A percentile compares a stretch with the other conserved stretches of the same genome.
Evolutionary conservation across 2,329 filamentous ascomycete genomes (phyloP).

Genomic region (Spiromastix sp.): DNA sequence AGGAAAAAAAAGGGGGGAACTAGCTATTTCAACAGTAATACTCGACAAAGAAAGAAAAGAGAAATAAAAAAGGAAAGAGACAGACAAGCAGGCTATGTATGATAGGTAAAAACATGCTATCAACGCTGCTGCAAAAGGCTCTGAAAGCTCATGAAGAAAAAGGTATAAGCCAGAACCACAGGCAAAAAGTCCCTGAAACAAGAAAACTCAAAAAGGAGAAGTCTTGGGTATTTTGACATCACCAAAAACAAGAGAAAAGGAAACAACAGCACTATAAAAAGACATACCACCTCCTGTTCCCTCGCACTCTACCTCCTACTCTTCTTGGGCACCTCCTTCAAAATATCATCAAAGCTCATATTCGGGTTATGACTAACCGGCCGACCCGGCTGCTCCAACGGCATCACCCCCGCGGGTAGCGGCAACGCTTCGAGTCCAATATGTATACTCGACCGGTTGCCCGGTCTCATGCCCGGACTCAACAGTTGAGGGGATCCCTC

Average conservation of each 20-base stretch:
- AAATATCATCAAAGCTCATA: constrained; percentile 40
- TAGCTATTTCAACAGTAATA: background rate
- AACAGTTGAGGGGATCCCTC: constrained; percentile 21
- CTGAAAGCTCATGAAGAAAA: too few relatives aligned
- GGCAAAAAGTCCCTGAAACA: background rate
- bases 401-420: constrained; percentile 31
- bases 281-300: constrained; percentile 1
- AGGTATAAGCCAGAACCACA: background rate
- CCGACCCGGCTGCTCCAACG: constrained; percentile 30
- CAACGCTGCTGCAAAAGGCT: too few relatives aligned
- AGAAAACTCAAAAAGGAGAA: constrained; percentile 1
- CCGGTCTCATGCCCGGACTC: constrained; percentile 17
- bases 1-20: background rate
- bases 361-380: constrained; percentile 34
- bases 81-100: too few relatives aligned
- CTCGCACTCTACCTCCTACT: constrained; percentile 25
- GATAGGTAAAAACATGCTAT: too few relatives aligned
- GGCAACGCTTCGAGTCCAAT: constrained; percentile 36
- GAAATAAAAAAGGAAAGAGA: background rate
- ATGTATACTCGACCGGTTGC: constrained; percentile 34
- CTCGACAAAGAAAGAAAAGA: background rate
- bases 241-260: too few relatives aligned
- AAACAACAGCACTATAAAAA: background rate
- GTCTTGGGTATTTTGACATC: too few relatives aligned
- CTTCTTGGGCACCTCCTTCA: constrained; percentile 30